Base-by-base conservation (phyloP, 2,329 filamentous ascomycete genomes). In the Cercospora zeina region DNA sequence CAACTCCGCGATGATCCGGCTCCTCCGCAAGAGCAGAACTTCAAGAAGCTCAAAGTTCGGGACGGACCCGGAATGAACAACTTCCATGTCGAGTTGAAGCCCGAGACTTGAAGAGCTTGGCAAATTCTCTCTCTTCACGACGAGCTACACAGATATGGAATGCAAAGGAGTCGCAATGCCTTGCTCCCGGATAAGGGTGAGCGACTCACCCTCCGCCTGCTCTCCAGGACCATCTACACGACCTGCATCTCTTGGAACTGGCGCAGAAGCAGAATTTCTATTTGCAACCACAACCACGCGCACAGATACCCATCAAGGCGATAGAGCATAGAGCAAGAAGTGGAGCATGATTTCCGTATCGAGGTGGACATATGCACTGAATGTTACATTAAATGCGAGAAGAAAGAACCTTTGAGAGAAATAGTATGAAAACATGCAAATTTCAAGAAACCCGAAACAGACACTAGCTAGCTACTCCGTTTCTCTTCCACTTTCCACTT, bases 21-120 rank as follows among this genome's bases (percentile, higher is more conserved):
- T 65, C 54, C 69, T 67, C 54, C 72, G 10, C 62, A 66, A 36
- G 71, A 69, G 54, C 62, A 65, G 54, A 70, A 72, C 11, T 90
- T 88, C 72, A 81, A 81, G 63, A 97, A 97, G 77, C 83, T 85
- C 64, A 89, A 95, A 73, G 75, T 96, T 42, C 88, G 90, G 64
- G 83, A 90, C 21, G 93, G 93, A 10, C 80, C 81, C 58, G 84
- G 81, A 24, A 86, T 92, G 74, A 99, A 99, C 77, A 97, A 99
- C 73, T 99, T 97, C 75, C 87, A 89, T 13, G 87, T 97, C 69
- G 83, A 91, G 14, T 75, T 96, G 63, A 79, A 77, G 45, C 55
- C 42, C 16, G 55, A 55, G 24, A 56, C 47, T 11, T 33, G 31
- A 45, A 8, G 36, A 39, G 36, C 11, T 39, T 39, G 8, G 3